Evolutionary conservation across 2,329 filamentous ascomycete species (phyloP), one percentile per base, ranked within the genome.

Genomic region (Trichophyton mentagrophytes): DNA sequence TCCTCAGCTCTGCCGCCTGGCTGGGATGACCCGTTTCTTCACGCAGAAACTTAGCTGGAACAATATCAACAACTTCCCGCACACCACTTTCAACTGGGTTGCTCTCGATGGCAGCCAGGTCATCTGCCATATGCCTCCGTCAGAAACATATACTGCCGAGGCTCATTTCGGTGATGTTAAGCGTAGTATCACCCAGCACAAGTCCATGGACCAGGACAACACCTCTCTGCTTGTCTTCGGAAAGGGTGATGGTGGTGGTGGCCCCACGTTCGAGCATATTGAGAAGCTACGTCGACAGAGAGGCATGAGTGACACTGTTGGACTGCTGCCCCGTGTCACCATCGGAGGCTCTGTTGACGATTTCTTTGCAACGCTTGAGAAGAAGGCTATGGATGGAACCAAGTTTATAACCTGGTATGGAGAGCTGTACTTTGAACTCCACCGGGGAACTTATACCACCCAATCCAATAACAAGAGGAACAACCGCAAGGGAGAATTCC

Each of bases 21-120:
- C 93, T n/a, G 92, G 90, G 20, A 97, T 99, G 93, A 88, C 84
- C 61, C 85, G 92, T 38, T 99, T 99, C 79, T 87, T 99, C 69
- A 99, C 93, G 0, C 93, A 99, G 74, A 99, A 99, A 77, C 80
- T 99, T 62, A 97, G 92, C 78, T 99, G 93, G 93, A 97, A 97
- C 78, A 97, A 97, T 72, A 97, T 97, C 81, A 97, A 97, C 77
- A 95, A 88, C 70, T 99, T 97, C 76, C 93, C 93, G 0, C 93
- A 97, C 71, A 97, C 93, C 4, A 97, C 93, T 0, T 99, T 99
- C 80, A 96, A 96, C 74, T 99, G 93, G 93, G 91, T 99, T 36
- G 85, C 90, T 11, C 83, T 96, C 13, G 93, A 99, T 72, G 92
- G 93, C 61, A 95, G 89, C 69, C 93, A 97, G 70, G 93, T 99